Evolutionary conservation across 768 basidiomycete species (phyloP), one percentile per base, ranked within the genome.

Genomic region (Boletus reticulatus): DNA sequence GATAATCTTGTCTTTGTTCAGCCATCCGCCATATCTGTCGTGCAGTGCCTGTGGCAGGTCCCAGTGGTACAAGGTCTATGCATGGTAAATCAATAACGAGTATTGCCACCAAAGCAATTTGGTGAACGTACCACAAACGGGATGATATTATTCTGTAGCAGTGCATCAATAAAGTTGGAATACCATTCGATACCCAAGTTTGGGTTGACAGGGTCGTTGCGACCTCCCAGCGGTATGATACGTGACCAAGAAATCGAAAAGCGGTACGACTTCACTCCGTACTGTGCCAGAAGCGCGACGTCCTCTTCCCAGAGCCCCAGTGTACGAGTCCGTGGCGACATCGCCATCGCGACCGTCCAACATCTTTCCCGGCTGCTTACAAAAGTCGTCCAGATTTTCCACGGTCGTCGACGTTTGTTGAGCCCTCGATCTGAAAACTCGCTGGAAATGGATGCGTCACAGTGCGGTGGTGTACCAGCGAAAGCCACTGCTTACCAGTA

Each of bases 201-300:
- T 52, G 81, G 78, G 70, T 90, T 91, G 61, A 89, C 69, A 16
- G 88, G 85, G 69, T 90, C 89, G 58, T 85, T 75, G 20, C 84
- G 79, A 19, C 89, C 88, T 20, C 87, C 87, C 17, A 84, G 75
- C 24, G 88, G 89, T 56, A 90, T 87, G 60, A 90, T 79, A 27
- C 89, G 79, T 12, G 85, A 80, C 90, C 88, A 90, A 7, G 88
- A 77, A 51, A 92, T 75, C 5, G 86, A 89, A 72, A 92, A 90
- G 20, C 88, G 81, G 73, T 90, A 91, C 3, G 85, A 73, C 62
- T 85, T 87, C 46, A 85, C 83, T 34, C 87, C 85, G 59, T 88
- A 87, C 36, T 76, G 62, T 24, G 75, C 77, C 60, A 92, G 75
- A 39, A 90, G 74, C 34, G 78, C 79, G 37, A 88, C 69, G 65